Conservation (phyloP, 1,139 yeast species). For the Candida albicans region DNA sequence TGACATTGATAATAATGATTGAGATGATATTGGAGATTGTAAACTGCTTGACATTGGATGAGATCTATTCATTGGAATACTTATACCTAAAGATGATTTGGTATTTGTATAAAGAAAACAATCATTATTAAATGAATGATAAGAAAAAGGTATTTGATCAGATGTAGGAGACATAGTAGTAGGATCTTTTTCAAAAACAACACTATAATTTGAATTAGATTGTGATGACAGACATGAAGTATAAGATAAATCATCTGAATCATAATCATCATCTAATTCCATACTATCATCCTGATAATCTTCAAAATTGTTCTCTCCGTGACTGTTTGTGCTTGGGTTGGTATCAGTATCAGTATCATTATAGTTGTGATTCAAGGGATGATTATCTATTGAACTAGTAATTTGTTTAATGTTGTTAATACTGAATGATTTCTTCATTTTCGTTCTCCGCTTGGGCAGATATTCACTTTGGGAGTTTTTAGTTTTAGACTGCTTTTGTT, state of each 20-base stretch:
- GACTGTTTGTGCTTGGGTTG: too few species aligned
- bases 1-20: slow-evolving; percentile 3
- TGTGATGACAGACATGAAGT: slow-evolving; percentile 7
- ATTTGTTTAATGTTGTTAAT: slow-evolving; percentile 5
- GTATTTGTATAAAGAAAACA: slow-evolving; percentile 5
- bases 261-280: slow-evolving; percentile 9
- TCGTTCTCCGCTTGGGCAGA: background rate
- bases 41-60: background rate
- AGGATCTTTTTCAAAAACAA: background rate
- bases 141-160: slow-evolving; percentile 1
- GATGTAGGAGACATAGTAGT: background rate
- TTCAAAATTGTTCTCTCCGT: slow-evolving; percentile 6
- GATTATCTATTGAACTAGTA: slow-evolving; percentile 1
- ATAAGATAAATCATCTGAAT: slow-evolving; percentile 7
- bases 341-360: too few species aligned
- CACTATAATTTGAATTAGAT: background rate
- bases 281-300: slow-evolving; percentile 5
- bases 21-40: slow-evolving; percentile 1
- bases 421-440: slow-evolving; percentile 9
- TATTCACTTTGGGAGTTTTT: background rate
- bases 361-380: background rate
- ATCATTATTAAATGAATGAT: slow-evolving; percentile 9
- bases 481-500: background rate
- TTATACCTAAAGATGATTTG: slow-evolving; percentile 4
- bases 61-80: slow-evolving; percentile 5